A percentile compares a stretch with the other conserved stretches of the same genome.
These are phyloP conservation scores for Diophrys sp. DNA, from an alignment of 73 alveolate species.

Conservation along the genomic window DNA sequence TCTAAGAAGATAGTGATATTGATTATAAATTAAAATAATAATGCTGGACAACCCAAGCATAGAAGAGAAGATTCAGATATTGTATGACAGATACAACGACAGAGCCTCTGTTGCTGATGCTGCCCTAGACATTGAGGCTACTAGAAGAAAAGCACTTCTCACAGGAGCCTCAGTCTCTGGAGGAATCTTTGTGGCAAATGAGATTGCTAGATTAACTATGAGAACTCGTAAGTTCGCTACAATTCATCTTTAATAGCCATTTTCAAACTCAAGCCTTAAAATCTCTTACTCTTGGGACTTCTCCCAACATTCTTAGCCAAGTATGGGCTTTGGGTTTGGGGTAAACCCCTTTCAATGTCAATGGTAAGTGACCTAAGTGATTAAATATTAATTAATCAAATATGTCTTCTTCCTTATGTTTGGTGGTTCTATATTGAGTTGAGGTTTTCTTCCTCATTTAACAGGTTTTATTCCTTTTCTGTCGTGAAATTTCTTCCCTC, in stretches of 20 bases:
- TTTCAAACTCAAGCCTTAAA: slow-evolving; percentile 36
- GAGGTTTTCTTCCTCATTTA: too few species aligned
- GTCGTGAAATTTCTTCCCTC: too few species aligned
- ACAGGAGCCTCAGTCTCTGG: slow-evolving; percentile 34
- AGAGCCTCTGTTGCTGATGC: slow-evolving; percentile 28
- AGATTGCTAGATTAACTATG: slow-evolving; percentile 44
- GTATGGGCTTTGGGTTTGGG: not conserved
- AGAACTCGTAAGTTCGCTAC: slow-evolving; percentile 34
- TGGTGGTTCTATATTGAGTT: slow-evolving; percentile 62
- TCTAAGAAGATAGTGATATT: too few species aligned
- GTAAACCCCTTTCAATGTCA: too few species aligned
- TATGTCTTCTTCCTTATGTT: too few species aligned
- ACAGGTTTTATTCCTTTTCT: too few species aligned
- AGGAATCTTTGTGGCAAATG: slow-evolving; percentile 38
- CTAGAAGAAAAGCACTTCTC: slow-evolving; percentile 33
- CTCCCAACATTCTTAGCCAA: slow-evolving; percentile 38
- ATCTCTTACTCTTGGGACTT: slow-evolving; percentile 16
- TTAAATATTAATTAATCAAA: too few species aligned
- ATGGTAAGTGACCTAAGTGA: slow-evolving; percentile 33
- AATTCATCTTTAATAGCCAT: too few species aligned
- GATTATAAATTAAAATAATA: too few species aligned
- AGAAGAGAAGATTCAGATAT: slow-evolving; percentile 39
- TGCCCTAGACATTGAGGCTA: slow-evolving; percentile 43
- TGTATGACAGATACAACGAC: slow-evolving; percentile 38
- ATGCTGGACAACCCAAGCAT: not conserved